These are phyloP conservation scores for Apiospora marii DNA, from an alignment of 2,329 filamentous ascomycete species.

Conservation along the genomic window DNA sequence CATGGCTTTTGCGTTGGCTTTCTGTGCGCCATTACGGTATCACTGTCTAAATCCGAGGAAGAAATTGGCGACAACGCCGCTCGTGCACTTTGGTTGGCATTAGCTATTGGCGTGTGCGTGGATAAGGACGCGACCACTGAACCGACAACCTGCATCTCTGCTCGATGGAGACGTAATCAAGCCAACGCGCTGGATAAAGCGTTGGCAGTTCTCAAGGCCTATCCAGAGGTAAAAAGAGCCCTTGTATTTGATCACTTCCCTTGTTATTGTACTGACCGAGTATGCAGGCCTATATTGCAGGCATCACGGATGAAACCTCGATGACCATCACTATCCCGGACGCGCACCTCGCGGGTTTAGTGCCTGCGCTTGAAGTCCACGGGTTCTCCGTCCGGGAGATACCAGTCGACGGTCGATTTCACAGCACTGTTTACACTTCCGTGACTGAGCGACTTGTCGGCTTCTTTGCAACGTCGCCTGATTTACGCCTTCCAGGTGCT, in stretches of 20 bases:
- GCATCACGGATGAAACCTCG: conserved; percentile 20
- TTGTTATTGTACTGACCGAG: neutral
- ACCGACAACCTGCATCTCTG: conserved; percentile 24
- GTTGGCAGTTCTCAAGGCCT: neutral
- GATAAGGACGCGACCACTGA: conserved; percentile 27
- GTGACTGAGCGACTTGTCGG: conserved; percentile 18
- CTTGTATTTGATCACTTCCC: neutral
- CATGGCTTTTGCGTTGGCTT: conserved; percentile 35
- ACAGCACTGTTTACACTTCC: conserved; percentile 20
- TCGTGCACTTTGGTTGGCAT: conserved; percentile 30
- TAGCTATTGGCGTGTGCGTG: conserved; percentile 29
- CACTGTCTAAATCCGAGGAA: conserved; percentile 25
- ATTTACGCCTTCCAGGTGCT: neutral
- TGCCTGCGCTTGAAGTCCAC: neutral
- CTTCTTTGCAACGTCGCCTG: neutral
- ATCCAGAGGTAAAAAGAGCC: neutral
- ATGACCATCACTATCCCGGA: conserved; percentile 28
- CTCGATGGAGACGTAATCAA: conserved; percentile 28
- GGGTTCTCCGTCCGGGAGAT: conserved; percentile 26
- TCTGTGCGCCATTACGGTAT: conserved; percentile 30
- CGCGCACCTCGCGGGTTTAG: conserved; percentile 24
- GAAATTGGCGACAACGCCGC: conserved; percentile 29
- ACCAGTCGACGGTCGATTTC: conserved; percentile 30
- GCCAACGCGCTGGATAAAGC: neutral
- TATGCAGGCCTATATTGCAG: conserved; percentile 25